A percentile compares a stretch with the other conserved stretches of the same genome.
Conservation (phyloP, 495 filamentous ascomycete species). For the Penicillium egyptiacum region DNA sequence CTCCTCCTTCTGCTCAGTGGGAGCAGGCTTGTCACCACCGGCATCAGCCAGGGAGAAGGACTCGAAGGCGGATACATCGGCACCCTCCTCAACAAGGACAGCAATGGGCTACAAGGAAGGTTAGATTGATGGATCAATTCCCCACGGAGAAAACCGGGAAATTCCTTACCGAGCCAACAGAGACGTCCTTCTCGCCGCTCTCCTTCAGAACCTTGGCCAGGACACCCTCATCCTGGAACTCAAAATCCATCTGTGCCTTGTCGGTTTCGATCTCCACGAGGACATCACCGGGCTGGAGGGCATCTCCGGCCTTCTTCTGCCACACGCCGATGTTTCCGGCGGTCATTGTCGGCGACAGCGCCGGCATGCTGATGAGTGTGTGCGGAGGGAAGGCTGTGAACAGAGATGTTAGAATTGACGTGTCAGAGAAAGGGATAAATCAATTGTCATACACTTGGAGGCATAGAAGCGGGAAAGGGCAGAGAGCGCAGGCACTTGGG, state of each 20-base stretch:
- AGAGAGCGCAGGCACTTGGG: conserved; percentile 54
- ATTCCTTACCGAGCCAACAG: conserved; percentile 84
- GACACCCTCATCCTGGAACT: conserved; percentile 97
- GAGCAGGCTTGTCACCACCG: conserved; percentile 73
- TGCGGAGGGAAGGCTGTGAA: conserved; percentile 80
- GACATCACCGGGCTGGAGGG: conserved; percentile 89
- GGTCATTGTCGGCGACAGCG: conserved; percentile 96
- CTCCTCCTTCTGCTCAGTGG: conserved; percentile 64
- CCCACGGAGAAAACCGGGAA: conserved; percentile 30
- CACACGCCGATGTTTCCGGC: conserved; percentile 94
- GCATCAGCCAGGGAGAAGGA: conserved; percentile 87
- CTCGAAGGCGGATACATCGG: conserved; percentile 82
- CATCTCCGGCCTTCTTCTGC: conserved; percentile 95
- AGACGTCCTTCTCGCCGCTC: conserved; percentile 88
- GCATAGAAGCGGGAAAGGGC: conserved; percentile 72
- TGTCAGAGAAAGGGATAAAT: conserved; percentile 8
- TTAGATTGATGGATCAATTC: conserved; percentile 4
- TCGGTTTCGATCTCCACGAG: conserved; percentile 99
- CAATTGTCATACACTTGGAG: conserved; percentile 64
- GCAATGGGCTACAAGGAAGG: conserved; percentile 75
- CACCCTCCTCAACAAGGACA: conserved; percentile 86
- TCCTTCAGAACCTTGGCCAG: conserved; percentile 95
- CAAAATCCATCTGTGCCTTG: conserved; percentile 99
- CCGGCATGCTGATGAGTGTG: conserved; percentile 95
- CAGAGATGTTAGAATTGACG: conserved; percentile 26